A percentile compares a stretch with the other conserved stretches of the same genome.
Evolutionary conservation across 768 basidiomycete genomes (phyloP).

Genomic region (Lentinula guzmanii): DNA sequence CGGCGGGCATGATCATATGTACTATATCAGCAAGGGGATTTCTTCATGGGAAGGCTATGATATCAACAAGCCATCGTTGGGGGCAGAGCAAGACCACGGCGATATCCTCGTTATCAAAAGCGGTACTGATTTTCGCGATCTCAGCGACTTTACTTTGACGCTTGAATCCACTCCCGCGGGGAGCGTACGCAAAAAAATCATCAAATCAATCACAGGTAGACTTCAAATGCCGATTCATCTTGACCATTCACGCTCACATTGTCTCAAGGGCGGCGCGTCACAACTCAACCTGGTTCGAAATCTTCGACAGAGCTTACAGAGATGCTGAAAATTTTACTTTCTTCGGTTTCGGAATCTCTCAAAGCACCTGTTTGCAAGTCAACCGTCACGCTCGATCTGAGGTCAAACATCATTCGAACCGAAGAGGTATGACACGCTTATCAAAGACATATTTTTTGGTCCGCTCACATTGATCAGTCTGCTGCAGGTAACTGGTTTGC

Average conservation of each 20-base stretch:
- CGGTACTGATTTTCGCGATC: constrained; percentile 84
- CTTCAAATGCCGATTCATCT: constrained; percentile 3
- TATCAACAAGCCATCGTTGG: constrained; percentile 42
- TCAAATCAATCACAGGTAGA: constrained; percentile 57
- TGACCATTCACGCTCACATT: background rate
- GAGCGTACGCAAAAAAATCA: constrained; percentile 58
- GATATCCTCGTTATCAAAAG: constrained; percentile 77
- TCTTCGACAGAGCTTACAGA: constrained; percentile 49
- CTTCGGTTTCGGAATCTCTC: constrained; percentile 62
- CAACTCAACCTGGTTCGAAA: constrained; percentile 50
- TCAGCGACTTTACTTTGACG: constrained; percentile 69
- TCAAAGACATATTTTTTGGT: background rate
- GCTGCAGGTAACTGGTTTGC: constrained; percentile 79
- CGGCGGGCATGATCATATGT: constrained; percentile 88
- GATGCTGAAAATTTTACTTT: constrained; percentile 58
- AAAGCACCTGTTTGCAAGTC: constrained; percentile 74
- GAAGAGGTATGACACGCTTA: constrained; percentile 44
- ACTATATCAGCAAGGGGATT: constrained; percentile 65
- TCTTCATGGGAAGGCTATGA: constrained; percentile 65
- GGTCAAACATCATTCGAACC: constrained; percentile 70
- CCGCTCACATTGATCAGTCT: constrained; percentile 34
- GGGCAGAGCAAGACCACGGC: constrained; percentile 67
- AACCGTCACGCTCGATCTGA: constrained; percentile 60
- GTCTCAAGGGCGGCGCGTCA: constrained; percentile 57
- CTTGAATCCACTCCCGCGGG: constrained; percentile 54